Evolutionary conservation across 2,329 filamentous ascomycete genomes (phyloP).

Genomic region (Colletotrichum australisinense): DNA sequence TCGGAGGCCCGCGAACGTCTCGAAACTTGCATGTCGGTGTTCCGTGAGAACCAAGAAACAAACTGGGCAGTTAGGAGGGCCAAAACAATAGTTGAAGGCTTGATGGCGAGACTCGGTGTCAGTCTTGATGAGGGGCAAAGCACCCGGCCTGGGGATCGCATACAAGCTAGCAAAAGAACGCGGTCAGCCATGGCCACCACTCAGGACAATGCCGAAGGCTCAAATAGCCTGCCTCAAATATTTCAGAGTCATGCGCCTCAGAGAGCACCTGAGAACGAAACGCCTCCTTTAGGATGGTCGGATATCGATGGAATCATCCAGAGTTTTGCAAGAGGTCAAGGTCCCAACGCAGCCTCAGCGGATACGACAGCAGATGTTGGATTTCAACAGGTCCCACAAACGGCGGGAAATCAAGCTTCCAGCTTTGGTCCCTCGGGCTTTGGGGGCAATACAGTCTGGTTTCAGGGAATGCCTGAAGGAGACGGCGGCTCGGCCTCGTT

Average conservation of each 20-base stretch:
- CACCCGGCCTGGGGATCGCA: not conserved
- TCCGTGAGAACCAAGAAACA: constrained; percentile 60
- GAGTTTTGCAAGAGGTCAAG: constrained; percentile 44
- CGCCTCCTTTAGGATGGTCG: constrained; percentile 40
- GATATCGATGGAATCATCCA: constrained; percentile 52
- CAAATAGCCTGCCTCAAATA: not conserved
- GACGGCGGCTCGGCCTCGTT: constrained; percentile 34
- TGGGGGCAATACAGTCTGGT: constrained; percentile 1
- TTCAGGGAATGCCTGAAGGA: constrained; percentile 8
- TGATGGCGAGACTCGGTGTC: constrained; percentile 58
- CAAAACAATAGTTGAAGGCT: constrained; percentile 54
- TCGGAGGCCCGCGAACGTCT: constrained; percentile 54
- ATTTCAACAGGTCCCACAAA: not conserved
- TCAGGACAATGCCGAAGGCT: not conserved
- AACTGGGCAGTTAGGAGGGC: constrained; percentile 61
- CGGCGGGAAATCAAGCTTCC: not conserved
- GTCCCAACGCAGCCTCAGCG: constrained; percentile 9
- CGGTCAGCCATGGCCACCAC: not conserved
- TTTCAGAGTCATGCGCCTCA: not conserved
- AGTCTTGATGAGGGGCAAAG: not conserved
- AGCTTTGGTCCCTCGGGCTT: not conserved
- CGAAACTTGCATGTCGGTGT: constrained; percentile 57
- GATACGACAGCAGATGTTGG: not conserved
- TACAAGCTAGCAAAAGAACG: not conserved
- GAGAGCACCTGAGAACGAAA: not conserved